Conservation (phyloP, 139 green algal species). For the Nannochloris sp. region DNA sequence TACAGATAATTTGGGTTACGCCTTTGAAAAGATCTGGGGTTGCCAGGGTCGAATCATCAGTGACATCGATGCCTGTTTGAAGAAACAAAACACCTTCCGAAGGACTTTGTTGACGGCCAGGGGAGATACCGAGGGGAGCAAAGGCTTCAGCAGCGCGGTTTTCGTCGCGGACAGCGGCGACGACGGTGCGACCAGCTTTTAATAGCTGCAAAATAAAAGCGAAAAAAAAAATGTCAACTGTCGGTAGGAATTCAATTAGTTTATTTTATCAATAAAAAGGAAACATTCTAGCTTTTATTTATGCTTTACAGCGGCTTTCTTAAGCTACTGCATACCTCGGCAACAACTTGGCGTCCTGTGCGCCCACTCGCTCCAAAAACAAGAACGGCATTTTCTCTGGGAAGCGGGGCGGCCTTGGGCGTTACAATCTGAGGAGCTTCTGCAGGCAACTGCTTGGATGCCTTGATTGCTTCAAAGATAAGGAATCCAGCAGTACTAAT, state of each 20-base stretch:
- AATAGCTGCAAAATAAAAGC: too few species aligned
- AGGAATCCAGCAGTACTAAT: neutral
- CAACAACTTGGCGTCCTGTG: conserved; percentile 50
- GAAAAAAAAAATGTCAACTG: neutral
- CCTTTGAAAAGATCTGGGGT: conserved; percentile 57
- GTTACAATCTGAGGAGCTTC: neutral
- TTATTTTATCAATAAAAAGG: too few species aligned
- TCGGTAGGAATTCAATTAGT: neutral
- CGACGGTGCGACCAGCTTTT: conserved; percentile 54
- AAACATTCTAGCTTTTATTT: too few species aligned
- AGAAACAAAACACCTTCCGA: conserved; percentile 51
- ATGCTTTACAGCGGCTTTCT: too few species aligned
- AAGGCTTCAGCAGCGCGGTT: conserved; percentile 41
- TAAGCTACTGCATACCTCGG: conserved; percentile 35
- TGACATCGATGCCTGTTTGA: conserved; percentile 62
- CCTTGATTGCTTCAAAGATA: conserved; percentile 3
- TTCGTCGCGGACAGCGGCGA: conserved; percentile 49
- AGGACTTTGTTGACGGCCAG: conserved; percentile 28
- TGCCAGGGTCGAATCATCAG: conserved; percentile 46
- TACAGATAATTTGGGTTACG: conserved; percentile 59
- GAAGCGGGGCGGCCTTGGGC: neutral
- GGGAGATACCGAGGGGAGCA: conserved; percentile 22
- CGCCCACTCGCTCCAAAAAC: conserved; percentile 72
- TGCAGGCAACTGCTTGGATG: neutral
- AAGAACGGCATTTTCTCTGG: conserved; percentile 63